Evolutionary conservation across 106 monocot genomes (phyloP).

Genomic region (Amphibolis antarctica): DNA sequence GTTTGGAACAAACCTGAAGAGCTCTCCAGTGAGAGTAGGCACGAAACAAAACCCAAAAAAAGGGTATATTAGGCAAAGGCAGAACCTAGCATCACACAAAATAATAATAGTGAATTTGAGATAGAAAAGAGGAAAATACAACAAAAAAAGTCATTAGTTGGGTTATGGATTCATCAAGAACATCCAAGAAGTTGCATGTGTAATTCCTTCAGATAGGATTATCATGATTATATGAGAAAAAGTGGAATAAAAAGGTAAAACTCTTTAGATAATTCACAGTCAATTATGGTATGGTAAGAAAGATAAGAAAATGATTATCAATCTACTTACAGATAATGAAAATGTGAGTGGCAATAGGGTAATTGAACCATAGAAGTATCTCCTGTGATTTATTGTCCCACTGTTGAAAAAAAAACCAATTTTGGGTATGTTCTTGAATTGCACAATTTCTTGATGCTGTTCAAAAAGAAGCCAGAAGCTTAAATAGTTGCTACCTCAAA

Average conservation of each 20-base stretch:
- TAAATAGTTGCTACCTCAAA: conserved; percentile 38
- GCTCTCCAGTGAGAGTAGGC: conserved; percentile 88
- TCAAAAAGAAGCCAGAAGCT: neutral
- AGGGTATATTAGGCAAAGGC: conserved; percentile 85
- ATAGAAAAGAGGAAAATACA: neutral
- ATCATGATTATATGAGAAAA: too few species aligned
- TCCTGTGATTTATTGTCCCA: conserved; percentile 64
- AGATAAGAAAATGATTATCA: neutral
- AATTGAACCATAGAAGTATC: conserved; percentile 70
- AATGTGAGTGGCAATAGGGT: conserved; percentile 54
- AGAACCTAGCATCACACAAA: conserved; percentile 37
- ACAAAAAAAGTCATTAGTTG: too few species aligned
- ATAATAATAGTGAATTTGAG: neutral
- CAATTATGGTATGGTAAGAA: neutral
- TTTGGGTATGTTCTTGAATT: neutral
- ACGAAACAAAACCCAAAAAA: conserved; percentile 86
- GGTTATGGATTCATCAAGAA: too few species aligned
- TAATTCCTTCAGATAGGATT: too few species aligned
- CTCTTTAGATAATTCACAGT: too few species aligned
- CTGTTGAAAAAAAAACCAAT: conserved; percentile 20
- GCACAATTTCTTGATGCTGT: neutral
- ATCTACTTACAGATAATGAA: conserved; percentile 54
- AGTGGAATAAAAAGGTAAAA: too few species aligned
- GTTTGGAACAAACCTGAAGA: conserved; percentile 37
- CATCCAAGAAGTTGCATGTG: too few species aligned